Evolutionary conservation across 345 rosid species (phyloP).

Genomic region (Eucalyptus leucophloia): DNA sequence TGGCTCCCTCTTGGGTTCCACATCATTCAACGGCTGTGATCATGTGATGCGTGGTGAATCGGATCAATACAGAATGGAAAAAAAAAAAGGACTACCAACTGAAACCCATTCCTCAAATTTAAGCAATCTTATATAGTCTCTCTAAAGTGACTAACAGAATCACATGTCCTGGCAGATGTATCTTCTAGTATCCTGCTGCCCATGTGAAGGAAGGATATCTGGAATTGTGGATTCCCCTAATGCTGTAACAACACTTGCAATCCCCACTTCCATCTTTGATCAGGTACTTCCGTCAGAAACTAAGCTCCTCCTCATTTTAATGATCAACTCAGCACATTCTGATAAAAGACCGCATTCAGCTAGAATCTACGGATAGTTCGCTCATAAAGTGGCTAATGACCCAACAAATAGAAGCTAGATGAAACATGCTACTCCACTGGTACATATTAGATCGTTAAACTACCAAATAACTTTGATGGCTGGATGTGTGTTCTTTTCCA

Average conservation of each 20-base stretch:
- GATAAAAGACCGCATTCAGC: background rate
- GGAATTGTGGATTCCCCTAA: constrained; percentile 90
- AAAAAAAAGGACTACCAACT: background rate
- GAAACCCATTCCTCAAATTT: background rate
- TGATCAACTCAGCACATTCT: background rate
- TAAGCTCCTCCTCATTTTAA: background rate
- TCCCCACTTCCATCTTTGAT: constrained; percentile 72
- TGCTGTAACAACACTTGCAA: constrained; percentile 84
- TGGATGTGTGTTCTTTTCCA: background rate
- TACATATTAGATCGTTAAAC: background rate
- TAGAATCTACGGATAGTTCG: background rate
- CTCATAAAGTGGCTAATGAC: background rate
- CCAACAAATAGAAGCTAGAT: background rate
- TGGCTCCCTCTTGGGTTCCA: background rate
- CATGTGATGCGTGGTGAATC: background rate
- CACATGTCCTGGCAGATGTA: constrained; percentile 30
- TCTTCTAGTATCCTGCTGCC: constrained; percentile 83
- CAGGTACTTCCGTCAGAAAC: constrained; percentile 30
- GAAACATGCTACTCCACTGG: background rate
- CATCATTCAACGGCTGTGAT: background rate
- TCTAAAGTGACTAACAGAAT: background rate
- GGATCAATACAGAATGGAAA: background rate
- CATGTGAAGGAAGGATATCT: constrained; percentile 91
- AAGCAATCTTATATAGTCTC: background rate
- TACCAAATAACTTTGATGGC: background rate